Evolutionary conservation across 768 basidiomycete genomes (phyloP).

Genomic region (Termitomyces sp.): DNA sequence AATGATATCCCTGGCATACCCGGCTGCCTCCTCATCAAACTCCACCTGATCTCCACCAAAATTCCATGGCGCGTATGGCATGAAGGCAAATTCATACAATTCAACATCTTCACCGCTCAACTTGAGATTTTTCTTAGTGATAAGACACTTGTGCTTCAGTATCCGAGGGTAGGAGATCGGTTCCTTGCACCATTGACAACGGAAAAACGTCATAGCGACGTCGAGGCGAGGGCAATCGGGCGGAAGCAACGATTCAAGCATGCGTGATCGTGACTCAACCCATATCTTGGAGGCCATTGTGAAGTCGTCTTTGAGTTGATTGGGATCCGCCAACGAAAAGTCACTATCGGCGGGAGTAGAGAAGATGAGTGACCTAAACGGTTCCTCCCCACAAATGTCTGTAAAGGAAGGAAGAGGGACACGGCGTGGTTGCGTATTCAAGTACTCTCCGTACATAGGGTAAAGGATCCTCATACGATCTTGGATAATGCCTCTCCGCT

Average conservation of each 20-base stretch:
- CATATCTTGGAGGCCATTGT: slow-evolving; percentile 12
- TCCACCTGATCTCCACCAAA: slow-evolving; percentile 15
- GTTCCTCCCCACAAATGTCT: slow-evolving; percentile 13
- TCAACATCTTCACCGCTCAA: slow-evolving; percentile 8
- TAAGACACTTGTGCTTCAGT: slow-evolving; percentile 22
- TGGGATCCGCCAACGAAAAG: slow-evolving; percentile 7
- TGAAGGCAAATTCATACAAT: neutral
- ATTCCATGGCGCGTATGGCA: slow-evolving; percentile 22
- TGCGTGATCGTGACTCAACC: slow-evolving; percentile 15
- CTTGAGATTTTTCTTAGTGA: neutral
- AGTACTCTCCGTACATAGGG: neutral
- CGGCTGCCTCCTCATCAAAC: slow-evolving; percentile 22
- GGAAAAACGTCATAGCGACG: slow-evolving; percentile 26
- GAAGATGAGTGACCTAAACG: slow-evolving; percentile 16
- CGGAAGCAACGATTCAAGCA: slow-evolving; percentile 6
- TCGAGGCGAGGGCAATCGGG: slow-evolving; percentile 8
- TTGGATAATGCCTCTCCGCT: too few species aligned
- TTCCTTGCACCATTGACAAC: slow-evolving; percentile 24
- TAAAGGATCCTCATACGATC: neutral
- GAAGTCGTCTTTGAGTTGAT: slow-evolving; percentile 4
- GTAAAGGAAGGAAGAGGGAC: slow-evolving; percentile 7
- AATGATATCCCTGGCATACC: slow-evolving; percentile 17
- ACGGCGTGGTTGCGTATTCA: neutral
- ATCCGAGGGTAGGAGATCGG: slow-evolving; percentile 26
- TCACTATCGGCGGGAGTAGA: slow-evolving; percentile 1